These are phyloP conservation scores for Tarenaya hassleriana DNA, from an alignment of 345 rosid genomes.

Conservation along the genomic window DNA sequence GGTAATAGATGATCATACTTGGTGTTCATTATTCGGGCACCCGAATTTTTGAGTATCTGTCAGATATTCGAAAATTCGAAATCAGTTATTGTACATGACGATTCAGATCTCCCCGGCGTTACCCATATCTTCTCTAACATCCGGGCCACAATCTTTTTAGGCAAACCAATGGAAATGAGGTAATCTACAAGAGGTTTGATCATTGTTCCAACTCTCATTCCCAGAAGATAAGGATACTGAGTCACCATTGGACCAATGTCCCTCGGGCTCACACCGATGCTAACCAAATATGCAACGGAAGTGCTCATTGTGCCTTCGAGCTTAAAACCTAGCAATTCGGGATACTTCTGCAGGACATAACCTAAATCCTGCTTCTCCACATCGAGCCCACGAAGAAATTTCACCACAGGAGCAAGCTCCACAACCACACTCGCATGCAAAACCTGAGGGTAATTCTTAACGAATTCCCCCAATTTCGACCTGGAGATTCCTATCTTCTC, in stretches of 20 bases:
- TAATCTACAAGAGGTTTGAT: slow-evolving; percentile 81
- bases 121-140: slow-evolving; percentile 96
- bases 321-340: slow-evolving; percentile 87
- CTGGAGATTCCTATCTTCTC: slow-evolving; percentile 54
- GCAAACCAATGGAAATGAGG: slow-evolving; percentile 62
- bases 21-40: no score
- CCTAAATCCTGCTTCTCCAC: slow-evolving; percentile 85
- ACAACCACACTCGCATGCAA: slow-evolving; percentile 77
- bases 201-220: slow-evolving; percentile 90
- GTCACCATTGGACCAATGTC: no score
- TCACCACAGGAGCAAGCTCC: slow-evolving; percentile 85
- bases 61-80: no score
- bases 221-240: slow-evolving; percentile 22
- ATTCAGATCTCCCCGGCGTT: no score
- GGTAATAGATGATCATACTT: no score
- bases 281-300: no score
- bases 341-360: slow-evolving; percentile 75
- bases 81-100: no score
- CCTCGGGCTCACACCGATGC: no score
- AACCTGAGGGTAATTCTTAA: slow-evolving; percentile 77
- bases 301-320: slow-evolving; percentile 89
- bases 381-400: slow-evolving; percentile 85
- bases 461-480: slow-evolving; percentile 73
- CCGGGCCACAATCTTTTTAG: slow-evolving; percentile 70
- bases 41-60: no score